Base-by-base conservation (phyloP, 495 filamentous ascomycete genomes). In the Penicillium crystallinum region DNA sequence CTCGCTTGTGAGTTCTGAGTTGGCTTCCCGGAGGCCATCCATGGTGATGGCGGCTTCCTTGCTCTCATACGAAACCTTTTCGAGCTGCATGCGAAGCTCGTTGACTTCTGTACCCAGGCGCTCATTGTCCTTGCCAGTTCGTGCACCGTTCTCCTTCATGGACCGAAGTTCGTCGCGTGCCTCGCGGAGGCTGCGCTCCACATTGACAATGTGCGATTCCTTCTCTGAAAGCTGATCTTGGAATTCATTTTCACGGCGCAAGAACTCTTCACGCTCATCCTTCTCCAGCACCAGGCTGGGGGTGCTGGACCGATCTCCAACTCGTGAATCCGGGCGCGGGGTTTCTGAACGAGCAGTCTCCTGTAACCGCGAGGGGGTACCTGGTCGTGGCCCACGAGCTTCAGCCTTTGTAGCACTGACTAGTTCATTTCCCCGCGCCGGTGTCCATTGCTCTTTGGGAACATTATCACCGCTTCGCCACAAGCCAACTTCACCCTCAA, bases 1-100 rank as follows among this genome's bases (percentile, higher is more conserved):
- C 65, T 98, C 93, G 11, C 82, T 64, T 1, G 92, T 96, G 23
- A 98, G 81, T 66, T 98, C 93, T 0, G 86, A 73, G 62, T 98
- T 98, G 35, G 91, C 93, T 62, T 97, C 93, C 64, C 97, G 96
- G 15, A 98, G 76, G 17, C 89, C 86, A 66, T 98, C 93, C 88
- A 98, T 97, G 12, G 93, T 97, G 62, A 98, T 98, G 52, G 86
- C 81, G 5, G 89, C 90, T 68, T 98, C 93, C 70, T 97, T 97
- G 74, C 87, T 86, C 76, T 98, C 93, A 59, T 97, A 98, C 1
- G 88, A 84, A 25, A 98, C 77, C 62, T 92, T 87, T 74, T 98
- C 92, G 9, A 97, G 79, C 52, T 96, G 89, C 91, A 98, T 97
- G 63, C 86, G 88, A 49, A 95, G 77, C 57, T 95, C 90, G 58